Conservation (phyloP, 2,329 filamentous ascomycete species). For the Fusarium sp. region DNA sequence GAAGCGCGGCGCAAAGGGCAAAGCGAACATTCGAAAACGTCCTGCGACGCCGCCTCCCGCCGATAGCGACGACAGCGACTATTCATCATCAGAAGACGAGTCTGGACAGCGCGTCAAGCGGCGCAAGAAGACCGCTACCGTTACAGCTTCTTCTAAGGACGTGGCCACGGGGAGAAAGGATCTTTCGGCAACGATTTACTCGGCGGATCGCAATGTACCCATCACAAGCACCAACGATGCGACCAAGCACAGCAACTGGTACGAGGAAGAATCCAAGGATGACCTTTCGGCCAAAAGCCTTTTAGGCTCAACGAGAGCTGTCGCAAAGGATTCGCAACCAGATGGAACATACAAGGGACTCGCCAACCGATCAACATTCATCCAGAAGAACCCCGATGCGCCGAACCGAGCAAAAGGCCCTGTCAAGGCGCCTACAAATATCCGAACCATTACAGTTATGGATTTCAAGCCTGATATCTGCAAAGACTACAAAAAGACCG, state of each 20-base stretch:
- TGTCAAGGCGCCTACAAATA: constrained; percentile 87
- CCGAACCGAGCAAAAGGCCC: constrained; percentile 81
- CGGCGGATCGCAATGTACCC: constrained; percentile 71
- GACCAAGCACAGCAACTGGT: constrained; percentile 91
- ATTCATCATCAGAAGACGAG: constrained; percentile 82
- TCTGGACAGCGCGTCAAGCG: constrained; percentile 83
- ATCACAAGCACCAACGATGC: constrained; percentile 84
- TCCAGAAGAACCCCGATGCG: constrained; percentile 84
- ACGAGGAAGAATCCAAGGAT: constrained; percentile 76
- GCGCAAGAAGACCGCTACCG: constrained; percentile 74
- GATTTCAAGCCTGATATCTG: constrained; percentile 95
- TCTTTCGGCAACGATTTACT: constrained; percentile 66
- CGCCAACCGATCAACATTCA: constrained; percentile 79
- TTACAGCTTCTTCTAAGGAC: constrained; percentile 74
- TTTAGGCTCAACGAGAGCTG: constrained; percentile 67
- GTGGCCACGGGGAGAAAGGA: constrained; percentile 53
- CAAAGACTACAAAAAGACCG: constrained; percentile 85
- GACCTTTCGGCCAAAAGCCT: constrained; percentile 65
- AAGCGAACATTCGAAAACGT: constrained; percentile 83
- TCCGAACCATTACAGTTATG: constrained; percentile 89
- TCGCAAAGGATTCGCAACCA: constrained; percentile 52
- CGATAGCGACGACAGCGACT: constrained; percentile 70
- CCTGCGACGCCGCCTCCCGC: constrained; percentile 81
- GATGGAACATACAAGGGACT: constrained; percentile 84
- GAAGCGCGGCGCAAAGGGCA: constrained; percentile 82